Evolutionary conservation across 192 early-diverging fungal species (phyloP).

Genomic region (Coemansia sp.): DNA sequence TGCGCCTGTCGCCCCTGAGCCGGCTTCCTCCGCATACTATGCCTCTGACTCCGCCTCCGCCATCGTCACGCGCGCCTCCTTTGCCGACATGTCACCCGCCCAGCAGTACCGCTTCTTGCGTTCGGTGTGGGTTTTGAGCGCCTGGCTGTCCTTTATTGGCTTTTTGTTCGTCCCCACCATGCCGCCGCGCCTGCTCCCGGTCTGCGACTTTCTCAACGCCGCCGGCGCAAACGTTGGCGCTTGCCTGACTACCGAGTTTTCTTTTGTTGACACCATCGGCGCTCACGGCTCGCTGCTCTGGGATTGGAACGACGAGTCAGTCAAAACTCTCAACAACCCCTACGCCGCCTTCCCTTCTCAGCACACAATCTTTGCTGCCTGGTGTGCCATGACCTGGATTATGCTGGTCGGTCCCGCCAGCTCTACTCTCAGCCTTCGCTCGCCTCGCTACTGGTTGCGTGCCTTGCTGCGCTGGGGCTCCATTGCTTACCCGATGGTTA

Average conservation of each 20-base stretch:
- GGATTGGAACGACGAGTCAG: conserved; percentile 59
- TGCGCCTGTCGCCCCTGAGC: conserved; percentile 16
- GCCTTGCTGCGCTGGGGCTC: conserved; percentile 49
- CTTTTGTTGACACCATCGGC: conserved; percentile 54
- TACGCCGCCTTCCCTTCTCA: conserved; percentile 58
- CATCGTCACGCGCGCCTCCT: conserved; percentile 29
- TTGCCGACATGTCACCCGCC: conserved; percentile 49
- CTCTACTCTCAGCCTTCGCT: conserved; percentile 12
- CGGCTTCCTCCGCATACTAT: conserved; percentile 17
- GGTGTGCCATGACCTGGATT: conserved; percentile 55
- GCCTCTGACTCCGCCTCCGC: conserved; percentile 21
- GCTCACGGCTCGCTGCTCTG: conserved; percentile 56
- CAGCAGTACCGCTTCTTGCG: conserved; percentile 60
- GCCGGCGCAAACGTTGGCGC: conserved; percentile 54
- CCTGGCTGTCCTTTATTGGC: conserved; percentile 54
- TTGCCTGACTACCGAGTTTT: conserved; percentile 48
- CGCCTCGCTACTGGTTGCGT: conserved; percentile 45
- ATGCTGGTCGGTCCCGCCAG: conserved; percentile 47
- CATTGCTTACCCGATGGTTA: conserved; percentile 49
- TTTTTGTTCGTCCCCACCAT: conserved; percentile 57
- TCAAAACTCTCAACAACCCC: conserved; percentile 59
- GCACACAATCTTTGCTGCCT: conserved; percentile 57
- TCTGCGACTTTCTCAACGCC: conserved; percentile 56
- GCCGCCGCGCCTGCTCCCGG: conserved; percentile 56
- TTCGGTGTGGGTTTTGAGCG: conserved; percentile 53